Conservation (phyloP, 441 rosid species). For the Adansonia madagascariensis region DNA sequence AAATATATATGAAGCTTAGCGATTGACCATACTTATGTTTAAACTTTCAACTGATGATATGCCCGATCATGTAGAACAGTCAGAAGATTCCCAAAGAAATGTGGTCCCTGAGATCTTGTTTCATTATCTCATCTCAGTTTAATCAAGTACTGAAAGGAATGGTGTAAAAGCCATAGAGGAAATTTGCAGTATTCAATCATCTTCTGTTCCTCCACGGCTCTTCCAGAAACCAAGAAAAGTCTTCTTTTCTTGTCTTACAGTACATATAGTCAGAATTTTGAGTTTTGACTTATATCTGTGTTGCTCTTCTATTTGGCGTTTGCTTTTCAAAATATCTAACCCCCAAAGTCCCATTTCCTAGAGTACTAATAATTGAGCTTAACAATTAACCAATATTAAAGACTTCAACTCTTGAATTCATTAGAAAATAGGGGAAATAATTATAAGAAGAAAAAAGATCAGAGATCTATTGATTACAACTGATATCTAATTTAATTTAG, state of each 20-base stretch:
- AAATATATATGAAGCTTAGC: no score
- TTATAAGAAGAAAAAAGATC: background rate
- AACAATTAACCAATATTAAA: no score
- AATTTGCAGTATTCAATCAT: background rate
- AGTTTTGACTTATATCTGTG: no score
- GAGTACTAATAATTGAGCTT: background rate
- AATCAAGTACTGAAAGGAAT: background rate
- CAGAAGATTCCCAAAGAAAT: background rate
- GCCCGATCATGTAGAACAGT: background rate
- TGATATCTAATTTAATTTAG: background rate
- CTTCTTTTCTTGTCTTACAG: background rate
- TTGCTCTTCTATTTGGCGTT: no score
- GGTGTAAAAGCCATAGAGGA: background rate
- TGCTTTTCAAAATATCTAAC: background rate
- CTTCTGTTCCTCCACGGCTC: no score
- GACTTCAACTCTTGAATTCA: no score
- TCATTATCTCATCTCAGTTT: background rate
- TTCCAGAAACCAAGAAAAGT: background rate
- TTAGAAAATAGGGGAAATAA: no score
- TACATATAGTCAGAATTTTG: no score
- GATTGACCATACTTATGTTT: background rate
- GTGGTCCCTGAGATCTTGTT: background rate
- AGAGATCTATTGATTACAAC: background rate
- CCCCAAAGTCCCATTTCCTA: no score
- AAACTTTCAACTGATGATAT: background rate